Base-by-base conservation (phyloP, 2,329 filamentous ascomycete genomes). In the Aspergillus uvarum region DNA sequence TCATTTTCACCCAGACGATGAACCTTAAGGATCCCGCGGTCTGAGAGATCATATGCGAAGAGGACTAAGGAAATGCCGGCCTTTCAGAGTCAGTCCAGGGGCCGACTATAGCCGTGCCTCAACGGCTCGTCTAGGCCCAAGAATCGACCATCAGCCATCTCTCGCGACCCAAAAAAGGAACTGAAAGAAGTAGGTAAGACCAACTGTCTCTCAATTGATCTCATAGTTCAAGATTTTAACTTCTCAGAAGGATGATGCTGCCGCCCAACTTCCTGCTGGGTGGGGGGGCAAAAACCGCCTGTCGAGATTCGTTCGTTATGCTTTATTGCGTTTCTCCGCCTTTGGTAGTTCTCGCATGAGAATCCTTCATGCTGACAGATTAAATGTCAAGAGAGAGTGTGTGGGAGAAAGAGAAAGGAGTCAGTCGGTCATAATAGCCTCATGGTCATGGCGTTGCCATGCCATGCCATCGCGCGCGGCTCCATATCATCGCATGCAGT, bases 371-470 rank as follows among this genome's bases (percentile, higher is more conserved):
- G 38, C 38, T 44, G 38, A 44, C 38, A 44, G 38, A 44, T 19
- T 16, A 29, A 44, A 1, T 35, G 32, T 16, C 32, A 16, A 19
- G 38, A 16, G 14, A 44, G 38, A 19, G 38, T 10, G 2, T 2
- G 8, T 2, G 38, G 38, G 14, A 44, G 38, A 19, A 16, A 16
- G 26, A 29, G 2, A 8, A 8, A 10, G 16, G 52, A 54, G 52
- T 14, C 14, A 47, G 38, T 52, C 51, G 19, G 51, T 52, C 50
- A 52, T 16, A 52, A 47, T 26, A 54, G 52, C 24, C 53, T 31
- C 53, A 55, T 55, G 53, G 53, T 42, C 38, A 44, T 44, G 38
- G 38, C 38, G 38, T 44, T 19, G 38, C 38, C 38, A 44, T 44
- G 38, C 38, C 38, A 44, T 44, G 38, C 38, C 38, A 19, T 44